Conservation (phyloP, 208 protist species). For the Trypanosoma lewisi region DNA sequence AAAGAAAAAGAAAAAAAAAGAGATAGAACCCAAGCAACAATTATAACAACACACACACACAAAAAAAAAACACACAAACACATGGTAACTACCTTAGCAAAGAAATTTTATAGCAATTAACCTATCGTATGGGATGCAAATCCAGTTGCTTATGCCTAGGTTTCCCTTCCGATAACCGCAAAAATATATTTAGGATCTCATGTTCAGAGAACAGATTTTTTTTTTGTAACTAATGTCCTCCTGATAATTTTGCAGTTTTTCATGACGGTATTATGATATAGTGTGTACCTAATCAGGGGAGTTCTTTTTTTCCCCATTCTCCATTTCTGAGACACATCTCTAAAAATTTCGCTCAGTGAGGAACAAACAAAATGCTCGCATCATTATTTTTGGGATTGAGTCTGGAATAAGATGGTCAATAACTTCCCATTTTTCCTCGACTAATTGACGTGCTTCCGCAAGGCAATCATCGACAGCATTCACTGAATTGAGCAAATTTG, state of each 20-base stretch:
- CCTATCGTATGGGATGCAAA: too few species aligned
- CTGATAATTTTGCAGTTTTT: constrained; percentile 5
- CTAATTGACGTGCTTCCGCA: constrained; percentile 27
- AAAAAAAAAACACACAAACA: constrained; percentile 19
- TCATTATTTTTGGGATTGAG: constrained; percentile 51
- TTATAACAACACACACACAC: neutral
- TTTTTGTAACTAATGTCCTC: neutral
- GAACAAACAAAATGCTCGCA: constrained; percentile 47
- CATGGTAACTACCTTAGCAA: neutral
- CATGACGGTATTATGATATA: neutral
- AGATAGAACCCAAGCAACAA: neutral
- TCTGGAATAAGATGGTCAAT: constrained; percentile 41
- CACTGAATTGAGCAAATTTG: constrained; percentile 30
- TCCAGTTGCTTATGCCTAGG: too few species aligned
- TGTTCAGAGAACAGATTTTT: too few species aligned
- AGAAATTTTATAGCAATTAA: too few species aligned
- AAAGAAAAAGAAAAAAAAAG: constrained; percentile 12
- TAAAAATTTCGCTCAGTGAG: constrained; percentile 31
- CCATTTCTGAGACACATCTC: neutral
- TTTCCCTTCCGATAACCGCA: too few species aligned
- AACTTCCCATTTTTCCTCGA: constrained; percentile 37
- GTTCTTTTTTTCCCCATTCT: too few species aligned
- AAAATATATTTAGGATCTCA: too few species aligned
- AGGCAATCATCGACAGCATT: constrained; percentile 35
- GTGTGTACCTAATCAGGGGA: too few species aligned